A percentile compares a stretch with the other conserved stretches of the same genome.
phyloP scores from a whole-genome alignment of 2,329 filamentous ascomycete genomes.

The Xylariaceae sp. region DNA sequence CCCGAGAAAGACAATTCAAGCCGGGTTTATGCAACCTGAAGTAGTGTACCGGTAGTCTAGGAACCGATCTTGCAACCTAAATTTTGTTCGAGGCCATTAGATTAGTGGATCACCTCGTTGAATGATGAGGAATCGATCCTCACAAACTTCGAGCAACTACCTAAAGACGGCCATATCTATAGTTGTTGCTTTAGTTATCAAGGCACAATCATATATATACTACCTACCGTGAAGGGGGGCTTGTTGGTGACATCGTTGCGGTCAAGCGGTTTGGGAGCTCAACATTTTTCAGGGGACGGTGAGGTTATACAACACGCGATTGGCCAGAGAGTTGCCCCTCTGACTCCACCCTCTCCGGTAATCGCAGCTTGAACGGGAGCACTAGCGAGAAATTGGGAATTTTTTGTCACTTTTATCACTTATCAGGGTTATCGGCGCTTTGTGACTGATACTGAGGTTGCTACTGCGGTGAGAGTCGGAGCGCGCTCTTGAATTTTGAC shows the following conservation, averaged over 20 bases:
- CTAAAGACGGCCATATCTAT: too few relatives aligned
- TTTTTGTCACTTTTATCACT: slow-evolving; percentile 19
- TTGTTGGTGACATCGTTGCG: neutral
- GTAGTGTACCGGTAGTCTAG: too few relatives aligned
- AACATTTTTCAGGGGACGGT: slow-evolving; percentile 17
- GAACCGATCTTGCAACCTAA: too few relatives aligned
- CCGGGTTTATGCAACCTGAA: too few relatives aligned
- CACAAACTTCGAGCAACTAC: too few relatives aligned
- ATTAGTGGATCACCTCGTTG: too few relatives aligned
- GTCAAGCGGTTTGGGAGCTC: neutral
- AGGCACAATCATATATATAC: too few relatives aligned
- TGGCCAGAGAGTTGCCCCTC: slow-evolving; percentile 5
- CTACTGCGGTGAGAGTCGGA: slow-evolving; percentile 16
- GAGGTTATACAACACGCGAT: slow-evolving; percentile 6
- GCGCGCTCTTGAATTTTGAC: slow-evolving; percentile 9
- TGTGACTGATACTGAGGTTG: slow-evolving; percentile 13
- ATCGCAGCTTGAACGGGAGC: slow-evolving; percentile 20
- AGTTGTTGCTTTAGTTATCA: too few relatives aligned
- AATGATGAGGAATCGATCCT: too few relatives aligned
- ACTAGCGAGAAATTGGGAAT: slow-evolving; percentile 19
- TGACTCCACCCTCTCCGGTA: slow-evolving; percentile 22
- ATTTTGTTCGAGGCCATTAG: too few relatives aligned
- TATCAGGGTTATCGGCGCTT: slow-evolving; percentile 19
- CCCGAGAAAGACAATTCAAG: too few relatives aligned
- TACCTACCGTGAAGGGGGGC: too few relatives aligned